phyloP scores from a whole-genome alignment of 495 filamentous ascomycete species.

The Lasiosphaeria miniovina region DNA sequence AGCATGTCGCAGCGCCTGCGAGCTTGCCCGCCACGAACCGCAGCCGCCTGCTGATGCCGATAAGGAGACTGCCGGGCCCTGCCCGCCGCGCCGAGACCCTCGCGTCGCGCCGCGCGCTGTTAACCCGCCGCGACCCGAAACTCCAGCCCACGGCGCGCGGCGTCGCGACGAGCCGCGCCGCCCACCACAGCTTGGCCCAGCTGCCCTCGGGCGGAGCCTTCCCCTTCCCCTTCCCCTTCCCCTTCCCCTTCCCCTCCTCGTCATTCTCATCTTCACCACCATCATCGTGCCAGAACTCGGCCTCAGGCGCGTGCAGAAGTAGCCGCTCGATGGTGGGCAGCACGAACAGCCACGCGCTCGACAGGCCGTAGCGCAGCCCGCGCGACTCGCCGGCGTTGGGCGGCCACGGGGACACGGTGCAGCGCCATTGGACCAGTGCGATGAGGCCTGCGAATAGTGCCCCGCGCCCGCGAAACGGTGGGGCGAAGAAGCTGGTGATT shows the following conservation, averaged over 20 bases:
- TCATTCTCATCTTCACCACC: neutral
- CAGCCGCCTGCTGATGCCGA: neutral
- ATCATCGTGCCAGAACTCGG: conserved; percentile 11
- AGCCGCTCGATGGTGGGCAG: conserved; percentile 14
- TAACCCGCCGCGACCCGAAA: conserved; percentile 11
- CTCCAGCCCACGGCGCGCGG: conserved; percentile 23
- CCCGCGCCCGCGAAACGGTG: conserved; percentile 15
- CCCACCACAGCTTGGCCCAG: conserved; percentile 13
- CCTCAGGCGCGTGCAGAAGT: conserved; percentile 13
- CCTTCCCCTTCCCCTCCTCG: too few relatives aligned
- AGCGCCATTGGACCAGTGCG: conserved; percentile 11
- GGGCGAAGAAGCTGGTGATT: conserved; percentile 7
- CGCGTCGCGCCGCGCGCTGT: conserved; percentile 4
- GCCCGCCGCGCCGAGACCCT: neutral
- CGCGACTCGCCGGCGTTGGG: conserved; percentile 14
- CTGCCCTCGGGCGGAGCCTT: conserved; percentile 6
- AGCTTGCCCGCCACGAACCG: neutral
- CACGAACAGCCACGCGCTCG: conserved; percentile 17
- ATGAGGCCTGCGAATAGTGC: conserved; percentile 7
- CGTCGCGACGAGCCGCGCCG: conserved; percentile 8
- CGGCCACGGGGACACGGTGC: conserved; percentile 17
- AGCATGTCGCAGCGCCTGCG: conserved; percentile 2
- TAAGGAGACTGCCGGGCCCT: neutral
- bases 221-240: neutral
- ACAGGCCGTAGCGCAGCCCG: conserved; percentile 15